These are phyloP conservation scores for Backusella australiensis DNA, from an alignment of 192 early-diverging fungal genomes.

Conservation along the genomic window DNA sequence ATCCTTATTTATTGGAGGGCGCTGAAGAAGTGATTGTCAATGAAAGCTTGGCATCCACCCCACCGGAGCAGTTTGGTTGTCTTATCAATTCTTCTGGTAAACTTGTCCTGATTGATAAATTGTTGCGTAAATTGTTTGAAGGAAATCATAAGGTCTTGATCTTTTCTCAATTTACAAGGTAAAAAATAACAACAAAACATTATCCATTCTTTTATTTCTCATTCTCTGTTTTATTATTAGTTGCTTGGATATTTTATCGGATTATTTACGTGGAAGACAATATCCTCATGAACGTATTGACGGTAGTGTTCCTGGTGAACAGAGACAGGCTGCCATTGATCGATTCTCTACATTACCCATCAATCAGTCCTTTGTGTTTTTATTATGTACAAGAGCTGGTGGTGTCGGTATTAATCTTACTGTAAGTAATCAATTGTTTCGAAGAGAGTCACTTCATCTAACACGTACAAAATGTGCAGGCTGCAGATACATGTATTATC, in stretches of 20 bases:
- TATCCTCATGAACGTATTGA: conserved; percentile 83
- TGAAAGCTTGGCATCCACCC: conserved; percentile 54
- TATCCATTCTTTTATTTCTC: background rate
- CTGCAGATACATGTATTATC: conserved; percentile 85
- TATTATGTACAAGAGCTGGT: conserved; percentile 85
- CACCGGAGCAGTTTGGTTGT: conserved; percentile 64
- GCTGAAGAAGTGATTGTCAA: conserved; percentile 77
- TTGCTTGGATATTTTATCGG: conserved; percentile 79
- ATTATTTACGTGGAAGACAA: conserved; percentile 72
- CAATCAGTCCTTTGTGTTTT: conserved; percentile 79
- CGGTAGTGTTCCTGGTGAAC: conserved; percentile 73
- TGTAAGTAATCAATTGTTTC: background rate
- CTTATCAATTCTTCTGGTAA: conserved; percentile 80
- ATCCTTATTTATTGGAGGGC: conserved; percentile 74
- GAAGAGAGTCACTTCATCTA: background rate
- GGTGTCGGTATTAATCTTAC: conserved; percentile 90
- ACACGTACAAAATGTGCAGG: conserved; percentile 17
- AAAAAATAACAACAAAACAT: background rate
- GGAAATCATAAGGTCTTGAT: conserved; percentile 86
- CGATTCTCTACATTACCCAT: conserved; percentile 67
- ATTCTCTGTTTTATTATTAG: conserved; percentile 11
- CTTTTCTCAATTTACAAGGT: conserved; percentile 83
- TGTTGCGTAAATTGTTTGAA: conserved; percentile 67
- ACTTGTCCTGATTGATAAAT: conserved; percentile 76
- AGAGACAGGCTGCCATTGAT: conserved; percentile 85